These are phyloP conservation scores for Pontederia crassipes DNA, from an alignment of 176 grass and related monocot species.

Conservation along the genomic window DNA sequence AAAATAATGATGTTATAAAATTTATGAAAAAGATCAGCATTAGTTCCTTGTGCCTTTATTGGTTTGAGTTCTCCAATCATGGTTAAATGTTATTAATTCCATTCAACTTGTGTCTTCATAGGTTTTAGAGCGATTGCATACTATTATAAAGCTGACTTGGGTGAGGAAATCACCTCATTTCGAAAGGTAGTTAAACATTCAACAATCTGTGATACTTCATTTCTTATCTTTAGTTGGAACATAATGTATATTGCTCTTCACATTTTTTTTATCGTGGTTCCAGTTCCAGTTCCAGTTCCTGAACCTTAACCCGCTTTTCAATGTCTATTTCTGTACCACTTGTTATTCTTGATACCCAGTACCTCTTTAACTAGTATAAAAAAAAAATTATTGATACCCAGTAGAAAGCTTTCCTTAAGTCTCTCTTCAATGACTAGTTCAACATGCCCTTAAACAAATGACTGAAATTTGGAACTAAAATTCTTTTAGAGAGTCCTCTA, in stretches of 20 bases:
- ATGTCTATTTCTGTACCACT: too few relatives aligned
- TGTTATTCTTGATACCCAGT: too few relatives aligned
- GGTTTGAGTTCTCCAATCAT: background rate
- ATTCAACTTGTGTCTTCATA: conserved; percentile 19
- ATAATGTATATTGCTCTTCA: background rate
- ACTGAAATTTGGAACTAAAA: too few relatives aligned
- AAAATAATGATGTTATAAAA: background rate
- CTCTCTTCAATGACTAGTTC: too few relatives aligned
- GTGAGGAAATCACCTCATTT: conserved; percentile 69
- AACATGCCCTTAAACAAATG: too few relatives aligned
- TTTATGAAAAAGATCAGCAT: background rate
- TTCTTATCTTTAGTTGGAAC: background rate
- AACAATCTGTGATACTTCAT: background rate
- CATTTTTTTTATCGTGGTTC: background rate
- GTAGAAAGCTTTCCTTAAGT: too few relatives aligned
- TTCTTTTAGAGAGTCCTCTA: too few relatives aligned
- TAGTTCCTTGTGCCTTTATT: background rate
- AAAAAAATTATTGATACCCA: too few relatives aligned
- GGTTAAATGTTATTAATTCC: background rate
- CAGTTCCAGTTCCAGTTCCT: too few relatives aligned
- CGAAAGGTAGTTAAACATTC: conserved; percentile 35
- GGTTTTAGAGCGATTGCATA: conserved; percentile 52
- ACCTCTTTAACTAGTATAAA: too few relatives aligned
- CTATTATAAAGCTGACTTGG: conserved; percentile 73
- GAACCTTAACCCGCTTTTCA: too few relatives aligned